Evolutionary conservation across 768 basidiomycete genomes (phyloP), one percentile per base, ranked within the genome.

Genomic region (Albatrellus ellisii): DNA sequence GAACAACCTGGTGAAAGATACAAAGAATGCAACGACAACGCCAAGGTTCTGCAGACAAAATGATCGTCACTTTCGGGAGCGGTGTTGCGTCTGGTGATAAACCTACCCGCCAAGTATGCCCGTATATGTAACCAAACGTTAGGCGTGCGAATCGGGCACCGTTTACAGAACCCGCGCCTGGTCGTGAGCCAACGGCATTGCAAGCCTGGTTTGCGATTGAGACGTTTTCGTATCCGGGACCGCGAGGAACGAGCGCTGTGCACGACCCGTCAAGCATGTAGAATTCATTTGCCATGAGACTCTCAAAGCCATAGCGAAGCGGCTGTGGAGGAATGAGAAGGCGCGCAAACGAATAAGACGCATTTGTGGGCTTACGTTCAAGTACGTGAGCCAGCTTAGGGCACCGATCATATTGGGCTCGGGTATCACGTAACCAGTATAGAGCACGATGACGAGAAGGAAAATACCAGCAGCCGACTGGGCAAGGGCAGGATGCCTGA

Each of bases 251-350:
- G 10, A 83, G 61, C 32, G 63, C 57, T 18, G 78, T 61, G 53
- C 79, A 80, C 10, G 60, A 52, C 34, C 78, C 84, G 15, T 80
- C 57, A 4, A 83, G 59, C 0, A 72, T 77, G 49, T 71, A 74
- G 60, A 91, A 90, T 58, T 94, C 87, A 59, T 90, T 92, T n/a
- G 73, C 66, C 56, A 92, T 67, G 29, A 90, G 56, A 0, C 70
- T 66, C 46, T 88, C 82, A 55, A 91, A 90, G 0, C 73, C 79
- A 54, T 77, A 89, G 2, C 63, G 69, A 26, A 86, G 45, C 41
- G 88, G 69, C 77, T 78, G 40, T 33, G 56, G 25, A 51, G 55
- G 27, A n/a, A 33, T 22, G 47, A 59, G 47, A 39, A 34, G 3
- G 24, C 38, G 22, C 42, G 25, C 29, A 25, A 11, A 11, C 24